Evolutionary conservation across 768 basidiomycete genomes (phyloP).

Genomic region (Lactarius deliciosus): DNA sequence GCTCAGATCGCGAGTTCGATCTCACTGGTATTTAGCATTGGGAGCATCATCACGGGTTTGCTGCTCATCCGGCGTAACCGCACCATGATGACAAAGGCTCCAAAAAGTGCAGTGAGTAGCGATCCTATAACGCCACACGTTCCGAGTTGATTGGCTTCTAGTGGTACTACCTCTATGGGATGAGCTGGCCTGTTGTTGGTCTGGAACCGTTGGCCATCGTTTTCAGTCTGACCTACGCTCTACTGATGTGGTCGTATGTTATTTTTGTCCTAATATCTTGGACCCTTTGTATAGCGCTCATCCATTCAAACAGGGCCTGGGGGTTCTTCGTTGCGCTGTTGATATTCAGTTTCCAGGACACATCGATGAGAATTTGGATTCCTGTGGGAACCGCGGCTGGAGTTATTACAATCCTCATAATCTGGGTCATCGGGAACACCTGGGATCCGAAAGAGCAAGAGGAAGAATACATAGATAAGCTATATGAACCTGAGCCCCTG

Average conservation of each 20-base stretch:
- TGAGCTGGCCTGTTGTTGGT: slow-evolving; percentile 38
- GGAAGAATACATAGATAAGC: neutral
- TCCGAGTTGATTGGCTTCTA: slow-evolving; percentile 20
- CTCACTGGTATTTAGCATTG: slow-evolving; percentile 49
- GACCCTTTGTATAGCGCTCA: neutral
- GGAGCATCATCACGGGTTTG: slow-evolving; percentile 49
- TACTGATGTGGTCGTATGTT: slow-evolving; percentile 35
- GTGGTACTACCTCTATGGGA: slow-evolving; percentile 32
- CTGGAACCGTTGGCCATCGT: slow-evolving; percentile 52
- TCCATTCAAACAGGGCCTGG: slow-evolving; percentile 36
- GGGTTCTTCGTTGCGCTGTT: slow-evolving; percentile 42
- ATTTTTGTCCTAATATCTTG: neutral
- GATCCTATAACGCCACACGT: slow-evolving; percentile 14
- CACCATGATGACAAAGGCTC: slow-evolving; percentile 39
- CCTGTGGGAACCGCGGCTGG: slow-evolving; percentile 1
- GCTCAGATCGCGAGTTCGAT: slow-evolving; percentile 52
- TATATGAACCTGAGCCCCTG: neutral
- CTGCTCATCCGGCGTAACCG: slow-evolving; percentile 48
- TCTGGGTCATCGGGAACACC: slow-evolving; percentile 9
- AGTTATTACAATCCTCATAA: neutral
- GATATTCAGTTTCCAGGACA: slow-evolving; percentile 14
- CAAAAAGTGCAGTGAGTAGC: slow-evolving; percentile 24
- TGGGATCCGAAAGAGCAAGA: slow-evolving; percentile 11
- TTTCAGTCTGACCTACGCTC: slow-evolving; percentile 54
- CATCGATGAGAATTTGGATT: neutral